These are phyloP conservation scores for Funneliformis caledonium DNA, from an alignment of 371 early-diverging fungal genomes.

Conservation along the genomic window DNA sequence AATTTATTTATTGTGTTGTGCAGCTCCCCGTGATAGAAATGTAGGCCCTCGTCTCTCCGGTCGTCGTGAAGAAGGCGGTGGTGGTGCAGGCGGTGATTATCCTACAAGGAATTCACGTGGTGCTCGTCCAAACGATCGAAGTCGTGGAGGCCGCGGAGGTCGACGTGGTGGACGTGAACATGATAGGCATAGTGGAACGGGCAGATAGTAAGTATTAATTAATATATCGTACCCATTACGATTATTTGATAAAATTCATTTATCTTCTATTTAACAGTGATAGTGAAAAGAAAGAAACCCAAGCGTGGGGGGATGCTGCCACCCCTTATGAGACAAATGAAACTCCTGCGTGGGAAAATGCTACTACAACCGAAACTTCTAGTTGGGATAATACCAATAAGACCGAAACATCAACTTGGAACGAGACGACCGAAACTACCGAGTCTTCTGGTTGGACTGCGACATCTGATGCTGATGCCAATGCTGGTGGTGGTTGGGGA, in stretches of 20 bases:
- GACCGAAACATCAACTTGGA: neutral
- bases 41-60: slow-evolving; percentile 32
- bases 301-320: slow-evolving; percentile 77
- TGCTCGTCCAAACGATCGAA: slow-evolving; percentile 48
- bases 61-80: slow-evolving; percentile 40
- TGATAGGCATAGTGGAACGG: slow-evolving; percentile 84
- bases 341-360: slow-evolving; percentile 45
- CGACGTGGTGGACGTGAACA: slow-evolving; percentile 70
- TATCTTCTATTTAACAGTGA: slow-evolving; percentile 50
- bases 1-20: neutral
- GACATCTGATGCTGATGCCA: slow-evolving; percentile 23
- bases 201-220: slow-evolving; percentile 57
- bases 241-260: neutral
- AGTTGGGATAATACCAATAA: slow-evolving; percentile 43
- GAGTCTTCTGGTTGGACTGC: neutral
- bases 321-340: slow-evolving; percentile 52
- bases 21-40: slow-evolving; percentile 34
- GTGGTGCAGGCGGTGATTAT: slow-evolving; percentile 44
- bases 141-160: slow-evolving; percentile 51
- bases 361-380: neutral
- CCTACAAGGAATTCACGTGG: slow-evolving; percentile 47
- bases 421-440: neutral
- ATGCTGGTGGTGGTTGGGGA: slow-evolving; percentile 43
- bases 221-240: neutral
- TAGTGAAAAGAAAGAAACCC: slow-evolving; percentile 84